Conservation (phyloP, 208 protist species). For the Balamuthia mandrillaris region DNA sequence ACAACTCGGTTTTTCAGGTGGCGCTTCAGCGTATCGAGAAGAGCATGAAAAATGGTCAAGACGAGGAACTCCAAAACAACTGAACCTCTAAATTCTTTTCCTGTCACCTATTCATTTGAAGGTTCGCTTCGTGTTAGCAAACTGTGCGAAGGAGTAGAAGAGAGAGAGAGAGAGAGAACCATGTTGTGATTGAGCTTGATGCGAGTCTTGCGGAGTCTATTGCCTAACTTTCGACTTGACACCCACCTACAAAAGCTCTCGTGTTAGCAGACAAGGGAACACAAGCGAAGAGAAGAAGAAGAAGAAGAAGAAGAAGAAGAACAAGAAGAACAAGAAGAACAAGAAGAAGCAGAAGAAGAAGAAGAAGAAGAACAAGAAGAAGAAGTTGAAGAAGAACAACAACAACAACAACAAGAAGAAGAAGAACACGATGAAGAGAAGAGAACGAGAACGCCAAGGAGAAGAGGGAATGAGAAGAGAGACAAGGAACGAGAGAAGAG, state of each 20-base stretch:
- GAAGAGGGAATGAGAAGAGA: too few relatives aligned
- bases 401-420: too few relatives aligned
- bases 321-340: too few relatives aligned
- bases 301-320: too few relatives aligned
- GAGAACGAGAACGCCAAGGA: background rate
- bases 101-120: background rate
- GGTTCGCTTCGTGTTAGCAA: background rate
- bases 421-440: too few relatives aligned
- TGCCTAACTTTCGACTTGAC: conserved; percentile 53
- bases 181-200: conserved; percentile 48
- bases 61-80: conserved; percentile 32
- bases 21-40: conserved; percentile 38
- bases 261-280: too few relatives aligned
- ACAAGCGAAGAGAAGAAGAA: too few relatives aligned
- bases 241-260: too few relatives aligned
- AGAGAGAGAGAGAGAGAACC: background rate
- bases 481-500: too few relatives aligned
- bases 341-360: too few relatives aligned
- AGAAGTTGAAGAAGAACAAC: too few relatives aligned
- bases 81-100: background rate
- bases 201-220: conserved; percentile 30
- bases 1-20: conserved; percentile 43
- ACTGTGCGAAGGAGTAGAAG: background rate
- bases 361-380: too few relatives aligned
- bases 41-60: conserved; percentile 34